Conservation (phyloP, 2,329 filamentous ascomycete genomes). For the Colletotrichum shisoi region DNA sequence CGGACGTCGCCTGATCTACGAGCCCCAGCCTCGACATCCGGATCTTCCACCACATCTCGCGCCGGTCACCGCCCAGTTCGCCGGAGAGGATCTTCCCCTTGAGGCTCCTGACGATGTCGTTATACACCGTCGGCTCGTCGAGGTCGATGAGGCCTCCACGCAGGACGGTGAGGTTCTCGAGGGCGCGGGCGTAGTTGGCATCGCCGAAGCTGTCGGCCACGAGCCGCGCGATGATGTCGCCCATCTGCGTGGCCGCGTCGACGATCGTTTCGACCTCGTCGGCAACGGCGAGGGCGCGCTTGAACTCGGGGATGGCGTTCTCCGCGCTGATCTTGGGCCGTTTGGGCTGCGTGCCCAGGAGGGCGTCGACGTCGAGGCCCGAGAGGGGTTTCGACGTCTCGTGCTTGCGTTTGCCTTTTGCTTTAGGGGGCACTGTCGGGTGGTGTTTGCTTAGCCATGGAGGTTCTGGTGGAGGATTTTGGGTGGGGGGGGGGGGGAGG, state of each 20-base stretch:
- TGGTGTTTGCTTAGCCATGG: constrained; percentile 38
- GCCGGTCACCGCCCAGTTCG: constrained; percentile 76
- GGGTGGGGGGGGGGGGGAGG: not conserved
- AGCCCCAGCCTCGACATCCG: constrained; percentile 73
- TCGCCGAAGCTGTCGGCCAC: constrained; percentile 79
- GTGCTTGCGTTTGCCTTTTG: constrained; percentile 74
- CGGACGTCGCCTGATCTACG: constrained; percentile 70
- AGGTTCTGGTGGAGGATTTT: not conserved
- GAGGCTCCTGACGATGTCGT: constrained; percentile 73
- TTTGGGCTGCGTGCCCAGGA: constrained; percentile 69
- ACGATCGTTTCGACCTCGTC: constrained; percentile 68
- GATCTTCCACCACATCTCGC: constrained; percentile 83
- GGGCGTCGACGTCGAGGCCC: constrained; percentile 82
- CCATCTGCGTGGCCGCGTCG: constrained; percentile 78
- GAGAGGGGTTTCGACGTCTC: constrained; percentile 84
- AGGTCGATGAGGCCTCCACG: constrained; percentile 77
- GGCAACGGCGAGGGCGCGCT: constrained; percentile 72
- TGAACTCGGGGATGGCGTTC: constrained; percentile 91
- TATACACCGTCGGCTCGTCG: constrained; percentile 80
- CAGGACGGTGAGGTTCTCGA: constrained; percentile 80
- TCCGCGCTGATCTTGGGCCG: constrained; percentile 58
- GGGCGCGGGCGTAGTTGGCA: constrained; percentile 73
- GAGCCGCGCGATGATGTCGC: constrained; percentile 70
- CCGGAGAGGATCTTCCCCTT: constrained; percentile 76
- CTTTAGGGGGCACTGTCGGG: constrained; percentile 74